Evolutionary conservation across 225 moss, liverwort and hornwort genomes (phyloP), one percentile per base, ranked within the genome.

Genomic region (Neckera pumila): DNA sequence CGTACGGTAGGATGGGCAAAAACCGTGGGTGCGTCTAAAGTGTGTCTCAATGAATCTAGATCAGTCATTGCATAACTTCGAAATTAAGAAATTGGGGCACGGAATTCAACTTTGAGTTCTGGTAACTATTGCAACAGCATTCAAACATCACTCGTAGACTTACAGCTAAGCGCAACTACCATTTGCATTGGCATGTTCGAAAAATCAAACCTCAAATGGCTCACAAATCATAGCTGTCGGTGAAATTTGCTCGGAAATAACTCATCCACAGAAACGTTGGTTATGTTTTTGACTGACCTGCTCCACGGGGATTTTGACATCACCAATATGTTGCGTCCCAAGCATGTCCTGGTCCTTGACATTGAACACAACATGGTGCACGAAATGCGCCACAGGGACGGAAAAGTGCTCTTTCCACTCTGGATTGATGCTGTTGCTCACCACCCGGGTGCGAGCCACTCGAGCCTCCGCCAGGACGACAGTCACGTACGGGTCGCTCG

Each of bases 401-500:
- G 94, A 88, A 77, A 99, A 99, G 77, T 94, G 95, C 72, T 99
- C 96, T 11, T 96, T 91, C 97, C 97, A 99, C 74, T 88, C 91
- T 5, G 98, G 98, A 63, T 96, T 91, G 85, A 92, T 63, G 89
- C 86, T 93, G 89, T 99, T 99, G 56, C 62, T 90, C 64, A 99
- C 92, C 71, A 99, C 98, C 14, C 96, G 94, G 36, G 98, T 97
- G 87, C 97, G 96, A 14, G 98, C 97, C 88, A 99, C 92, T 79
- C 96, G 92, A 33, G 98, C 98, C 12, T 94, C 90, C 63, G 88
- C 95, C 12, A 99, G 91, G 66, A 97, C 83, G 14, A 99, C 96
- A 25, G 97, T 95, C 26, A 93, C 97, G 88, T 99, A 99, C 34
- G 98, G 98, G 90, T 99, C 98, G 84, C 98, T 99, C 7, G 98